phyloP scores from a whole-genome alignment of 345 rosid genomes.

The Aquilaria malaccensis region DNA sequence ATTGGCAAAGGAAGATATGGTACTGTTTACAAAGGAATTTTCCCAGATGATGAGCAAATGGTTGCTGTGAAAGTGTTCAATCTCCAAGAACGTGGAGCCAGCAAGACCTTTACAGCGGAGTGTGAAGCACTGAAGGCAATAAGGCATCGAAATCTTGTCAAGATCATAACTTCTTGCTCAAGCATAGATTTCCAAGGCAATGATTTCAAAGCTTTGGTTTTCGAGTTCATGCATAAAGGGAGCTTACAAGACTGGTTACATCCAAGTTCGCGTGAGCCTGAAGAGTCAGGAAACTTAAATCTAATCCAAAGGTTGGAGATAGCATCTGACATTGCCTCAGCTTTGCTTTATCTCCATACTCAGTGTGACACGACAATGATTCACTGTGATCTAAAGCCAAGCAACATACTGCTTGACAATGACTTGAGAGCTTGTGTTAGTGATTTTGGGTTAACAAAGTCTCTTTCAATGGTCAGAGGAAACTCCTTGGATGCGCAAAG shows the following conservation, averaged over 20 bases:
- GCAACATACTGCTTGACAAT: constrained; percentile 4
- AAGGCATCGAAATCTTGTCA: constrained; percentile 15
- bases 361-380: neutral
- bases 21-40: constrained; percentile 17
- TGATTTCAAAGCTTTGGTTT: constrained; percentile 15
- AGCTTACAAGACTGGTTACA: constrained; percentile 20
- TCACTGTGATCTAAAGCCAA: constrained; percentile 5
- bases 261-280: neutral
- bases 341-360: neutral
- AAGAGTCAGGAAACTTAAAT: neutral
- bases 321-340: neutral
- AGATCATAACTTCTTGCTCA: constrained; percentile 9
- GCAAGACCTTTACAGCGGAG: constrained; percentile 16
- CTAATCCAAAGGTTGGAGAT: neutral
- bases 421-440: neutral
- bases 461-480: neutral
- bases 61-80: constrained; percentile 20
- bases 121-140: constrained; percentile 10
- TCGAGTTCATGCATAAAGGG: constrained; percentile 16
- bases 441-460: constrained; percentile 4
- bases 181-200: constrained; percentile 11
- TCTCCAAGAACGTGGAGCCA: constrained; percentile 13
- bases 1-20: constrained; percentile 24
- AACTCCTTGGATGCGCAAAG: neutral
- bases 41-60: neutral